Base-by-base conservation (phyloP, 169 alveolate genomes). In the Plasmodium yoelii region DNA sequence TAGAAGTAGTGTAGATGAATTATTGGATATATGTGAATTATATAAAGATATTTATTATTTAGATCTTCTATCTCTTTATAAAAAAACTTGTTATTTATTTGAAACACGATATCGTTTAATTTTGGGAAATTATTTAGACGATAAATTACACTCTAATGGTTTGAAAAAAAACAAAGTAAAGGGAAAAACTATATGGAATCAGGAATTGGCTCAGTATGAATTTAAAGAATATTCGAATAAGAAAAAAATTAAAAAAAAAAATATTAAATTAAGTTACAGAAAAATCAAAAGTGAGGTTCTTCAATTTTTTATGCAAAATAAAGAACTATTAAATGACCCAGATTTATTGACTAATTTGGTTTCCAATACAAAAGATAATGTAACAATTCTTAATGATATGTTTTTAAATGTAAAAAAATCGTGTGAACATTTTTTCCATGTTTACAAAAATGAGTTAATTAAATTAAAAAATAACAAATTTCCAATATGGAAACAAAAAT, bases 41-140 rank as follows among this genome's bases (percentile, higher is more conserved):
- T 74, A 74, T 22, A 74, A 61, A 39, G 44, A 44, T 74, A 74
- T 74, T 15, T 74, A 74, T 39, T 60, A 61, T 56, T 10, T 59
- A 15, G 9, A 61, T 74, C 19, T 75, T 24, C 47, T 46, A 19
- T 18, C 59, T 24, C 47, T 47, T 34, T 67, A 42, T 42, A 75
- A 24, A 67, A 75, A 61, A 6, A 24, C 22, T 13, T 42, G 34
- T 15, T 15, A 51, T 51, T 51, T 51, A 26, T 51, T 70, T 24
- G 24, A 70, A 18, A 22, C 6, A 15, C 47, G 68, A 47, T 68
- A 49, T 19, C 22, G 24, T 22, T 60, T 46, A 22, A 46, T 68
- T 19, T 13, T 10, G 26, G 77, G 51, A 24, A 15, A 47, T 47
- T 15, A 68, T 24, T 22, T 68, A 24, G 22, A 13, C 10, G 64